These are phyloP conservation scores for Rosa lucieae DNA, from an alignment of 306 rosid genomes.

Conservation along the genomic window DNA sequence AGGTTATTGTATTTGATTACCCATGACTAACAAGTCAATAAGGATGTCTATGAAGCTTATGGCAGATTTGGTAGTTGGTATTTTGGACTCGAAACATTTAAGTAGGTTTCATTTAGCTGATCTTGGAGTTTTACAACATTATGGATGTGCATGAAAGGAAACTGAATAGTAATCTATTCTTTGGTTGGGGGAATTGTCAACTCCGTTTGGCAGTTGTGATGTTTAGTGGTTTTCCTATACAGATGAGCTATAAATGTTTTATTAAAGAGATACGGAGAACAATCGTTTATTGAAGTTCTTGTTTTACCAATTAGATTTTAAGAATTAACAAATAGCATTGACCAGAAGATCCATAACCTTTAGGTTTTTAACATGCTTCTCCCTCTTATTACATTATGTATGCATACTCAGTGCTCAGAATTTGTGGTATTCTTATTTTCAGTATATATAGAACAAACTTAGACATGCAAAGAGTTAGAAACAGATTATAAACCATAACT, in stretches of 20 bases:
- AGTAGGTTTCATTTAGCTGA: background rate
- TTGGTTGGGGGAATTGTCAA: background rate
- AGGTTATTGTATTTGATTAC: constrained; percentile 25
- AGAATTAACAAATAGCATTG: background rate
- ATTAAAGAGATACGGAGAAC: background rate
- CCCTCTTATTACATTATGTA: background rate
- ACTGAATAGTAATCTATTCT: background rate
- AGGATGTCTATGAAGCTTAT: background rate
- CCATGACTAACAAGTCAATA: background rate
- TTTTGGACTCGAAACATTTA: background rate
- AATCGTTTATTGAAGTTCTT: background rate
- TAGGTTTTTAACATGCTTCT: background rate
- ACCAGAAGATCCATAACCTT: background rate
- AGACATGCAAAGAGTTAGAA: background rate
- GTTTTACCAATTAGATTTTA: background rate
- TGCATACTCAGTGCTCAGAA: background rate
- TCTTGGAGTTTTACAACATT: background rate
- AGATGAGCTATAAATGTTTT: background rate
- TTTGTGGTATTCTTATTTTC: background rate
- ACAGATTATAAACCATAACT: background rate
- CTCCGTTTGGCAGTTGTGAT: background rate
- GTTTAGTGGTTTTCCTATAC: background rate
- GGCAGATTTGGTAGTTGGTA: background rate
- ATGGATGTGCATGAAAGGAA: background rate
- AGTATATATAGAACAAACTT: background rate